phyloP scores from a whole-genome alignment of 2,329 filamentous ascomycete genomes.

The Fusarium neocosmosporiellum region DNA sequence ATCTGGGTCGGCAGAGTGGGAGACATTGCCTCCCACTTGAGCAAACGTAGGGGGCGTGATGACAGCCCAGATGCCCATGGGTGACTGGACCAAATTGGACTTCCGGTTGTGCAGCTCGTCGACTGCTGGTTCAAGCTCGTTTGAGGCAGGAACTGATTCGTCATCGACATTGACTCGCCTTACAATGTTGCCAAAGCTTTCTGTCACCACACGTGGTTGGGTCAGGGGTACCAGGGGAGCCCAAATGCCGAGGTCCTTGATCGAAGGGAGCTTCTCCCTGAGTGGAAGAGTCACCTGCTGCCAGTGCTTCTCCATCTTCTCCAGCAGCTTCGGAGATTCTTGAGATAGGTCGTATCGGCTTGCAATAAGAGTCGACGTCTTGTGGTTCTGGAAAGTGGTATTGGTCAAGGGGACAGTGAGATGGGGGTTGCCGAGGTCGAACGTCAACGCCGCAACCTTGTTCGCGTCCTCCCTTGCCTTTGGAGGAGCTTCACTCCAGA shows the following conservation, averaged over 20 bases:
- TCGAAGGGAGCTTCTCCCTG: conserved; percentile 28
- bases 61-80: conserved; percentile 79
- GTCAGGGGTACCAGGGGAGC: conserved; percentile 72
- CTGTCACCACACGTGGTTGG: conserved; percentile 68
- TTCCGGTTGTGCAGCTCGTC: conserved; percentile 64
- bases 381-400: conserved; percentile 80
- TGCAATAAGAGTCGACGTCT: conserved; percentile 66
- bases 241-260: conserved; percentile 45
- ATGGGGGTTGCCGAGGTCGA: conserved; percentile 51
- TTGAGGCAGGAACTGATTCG: conserved; percentile 69
- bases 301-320: conserved; percentile 50
- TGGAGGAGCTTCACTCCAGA: conserved; percentile 54
- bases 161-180: conserved; percentile 67
- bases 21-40: conserved; percentile 16
- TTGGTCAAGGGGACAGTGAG: conserved; percentile 77
- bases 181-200: conserved; percentile 83
- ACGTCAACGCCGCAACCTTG: conserved; percentile 54
- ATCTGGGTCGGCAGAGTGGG: conserved; percentile 22
- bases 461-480: conserved; percentile 47
- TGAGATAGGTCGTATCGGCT: conserved; percentile 44
- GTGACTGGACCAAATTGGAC: conserved; percentile 50
- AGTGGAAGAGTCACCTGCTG: conserved; percentile 51
- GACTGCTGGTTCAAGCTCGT: conserved; percentile 76
- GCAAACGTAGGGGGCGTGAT: conserved; percentile 61
- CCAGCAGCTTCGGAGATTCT: conserved; percentile 34